Evolutionary conservation across 1,284 basidiomycete genomes (phyloP).

Genomic region (Fomes fomentarius): DNA sequence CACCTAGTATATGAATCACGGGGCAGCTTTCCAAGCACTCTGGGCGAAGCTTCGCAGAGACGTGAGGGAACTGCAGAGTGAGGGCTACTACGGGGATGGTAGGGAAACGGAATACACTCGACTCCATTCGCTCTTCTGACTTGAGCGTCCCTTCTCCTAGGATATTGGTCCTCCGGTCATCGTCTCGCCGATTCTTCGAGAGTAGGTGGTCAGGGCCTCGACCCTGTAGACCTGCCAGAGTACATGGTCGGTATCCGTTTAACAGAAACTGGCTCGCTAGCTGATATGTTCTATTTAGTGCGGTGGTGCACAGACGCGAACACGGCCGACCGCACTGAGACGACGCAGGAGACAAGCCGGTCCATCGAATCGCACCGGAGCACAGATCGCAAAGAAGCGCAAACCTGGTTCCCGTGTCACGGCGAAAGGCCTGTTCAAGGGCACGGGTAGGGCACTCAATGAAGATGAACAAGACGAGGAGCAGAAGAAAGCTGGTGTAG

Average conservation of each 20-base stretch:
- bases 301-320: conserved; percentile 73
- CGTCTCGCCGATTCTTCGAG: conserved; percentile 65
- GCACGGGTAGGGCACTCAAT: conserved; percentile 57
- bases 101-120: conserved; percentile 6
- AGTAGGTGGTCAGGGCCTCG: conserved; percentile 53
- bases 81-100: conserved; percentile 84
- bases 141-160: conserved; percentile 37
- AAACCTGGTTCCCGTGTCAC: conserved; percentile 72
- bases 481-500: conserved; percentile 49
- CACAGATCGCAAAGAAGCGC: conserved; percentile 63
- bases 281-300: conserved; percentile 49
- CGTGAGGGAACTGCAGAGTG: conserved; percentile 65
- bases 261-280: not conserved
- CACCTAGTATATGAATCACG: conserved; percentile 78
- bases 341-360: conserved; percentile 45
- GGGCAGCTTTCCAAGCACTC: conserved; percentile 69
- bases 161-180: conserved; percentile 79
- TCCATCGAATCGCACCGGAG: conserved; percentile 58
- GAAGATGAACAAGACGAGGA: conserved; percentile 43
- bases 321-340: conserved; percentile 52
- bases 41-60: conserved; percentile 68
- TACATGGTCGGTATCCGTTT: conserved; percentile 56
- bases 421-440: conserved; percentile 58
- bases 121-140: not conserved
- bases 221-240: conserved; percentile 66